phyloP scores from a whole-genome alignment of 305 asterid species.

The Caryopteris hybrid region DNA sequence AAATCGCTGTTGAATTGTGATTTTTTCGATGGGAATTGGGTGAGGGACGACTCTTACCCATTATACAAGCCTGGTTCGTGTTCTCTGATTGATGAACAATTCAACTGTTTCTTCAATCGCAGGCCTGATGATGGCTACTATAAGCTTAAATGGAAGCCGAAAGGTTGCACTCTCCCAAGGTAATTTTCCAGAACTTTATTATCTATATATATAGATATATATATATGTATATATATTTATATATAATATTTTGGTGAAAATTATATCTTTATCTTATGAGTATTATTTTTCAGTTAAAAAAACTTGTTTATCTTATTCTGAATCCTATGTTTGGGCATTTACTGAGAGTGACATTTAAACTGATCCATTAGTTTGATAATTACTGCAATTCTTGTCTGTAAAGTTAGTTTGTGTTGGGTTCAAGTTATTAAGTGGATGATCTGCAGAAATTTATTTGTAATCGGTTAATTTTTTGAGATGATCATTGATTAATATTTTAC shows the following conservation, averaged over 20 bases:
- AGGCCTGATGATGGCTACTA: conserved; percentile 64
- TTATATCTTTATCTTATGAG: neutral
- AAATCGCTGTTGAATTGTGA: conserved; percentile 53
- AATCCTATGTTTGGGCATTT: neutral
- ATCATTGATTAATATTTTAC: too few species aligned
- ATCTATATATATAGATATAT: too few species aligned
- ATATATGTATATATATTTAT: too few species aligned
- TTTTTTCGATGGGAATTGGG: conserved; percentile 84
- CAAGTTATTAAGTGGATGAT: too few species aligned
- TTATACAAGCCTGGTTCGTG: conserved; percentile 83
- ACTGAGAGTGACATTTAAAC: neutral
- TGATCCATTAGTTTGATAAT: neutral
- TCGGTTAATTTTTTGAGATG: neutral
- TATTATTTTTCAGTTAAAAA: neutral
- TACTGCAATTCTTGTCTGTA: neutral
- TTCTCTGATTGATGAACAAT: conserved; percentile 77
- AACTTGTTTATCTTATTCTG: neutral
- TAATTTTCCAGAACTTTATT: conserved; percentile 2
- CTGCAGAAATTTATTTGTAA: neutral
- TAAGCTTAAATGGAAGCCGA: conserved; percentile 80
- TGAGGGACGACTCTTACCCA: conserved; percentile 72
- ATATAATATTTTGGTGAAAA: too few species aligned
- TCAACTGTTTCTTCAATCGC: conserved; percentile 70
- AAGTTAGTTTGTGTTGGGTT: neutral
- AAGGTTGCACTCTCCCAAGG: conserved; percentile 81